Conservation (phyloP, 2,329 filamentous ascomycete species). For the Paracoccidioides brasiliensis region DNA sequence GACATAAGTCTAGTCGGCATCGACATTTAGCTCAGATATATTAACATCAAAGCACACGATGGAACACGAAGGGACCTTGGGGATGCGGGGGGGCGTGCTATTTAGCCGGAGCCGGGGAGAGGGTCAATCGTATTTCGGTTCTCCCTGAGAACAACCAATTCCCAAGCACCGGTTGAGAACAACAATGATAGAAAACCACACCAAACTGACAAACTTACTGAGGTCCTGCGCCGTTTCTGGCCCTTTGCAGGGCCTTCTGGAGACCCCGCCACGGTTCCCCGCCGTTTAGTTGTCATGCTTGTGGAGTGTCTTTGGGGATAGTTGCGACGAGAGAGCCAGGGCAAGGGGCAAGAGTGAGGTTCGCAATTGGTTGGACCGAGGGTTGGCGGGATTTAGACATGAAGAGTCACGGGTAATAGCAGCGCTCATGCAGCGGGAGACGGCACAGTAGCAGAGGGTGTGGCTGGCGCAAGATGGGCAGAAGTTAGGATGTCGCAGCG, state of each 20-base stretch:
- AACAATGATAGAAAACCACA: background rate
- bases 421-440: background rate
- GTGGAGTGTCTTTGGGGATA: constrained; percentile 4
- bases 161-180: background rate
- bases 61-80: background rate
- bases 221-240: constrained; percentile 11
- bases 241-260: constrained; percentile 8
- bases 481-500: constrained; percentile 4
- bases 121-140: background rate
- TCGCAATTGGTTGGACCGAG: background rate
- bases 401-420: background rate
- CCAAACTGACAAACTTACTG: constrained; percentile 6
- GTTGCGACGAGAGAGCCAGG: background rate
- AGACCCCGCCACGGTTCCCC: constrained; percentile 37
- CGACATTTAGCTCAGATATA: background rate
- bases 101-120: background rate
- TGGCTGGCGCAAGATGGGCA: constrained; percentile 13
- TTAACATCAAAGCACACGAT: background rate
- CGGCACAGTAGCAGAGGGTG: constrained; percentile 17
- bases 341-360: background rate
- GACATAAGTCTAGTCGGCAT: constrained; percentile 13
- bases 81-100: background rate
- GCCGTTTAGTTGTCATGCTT: constrained; percentile 18
- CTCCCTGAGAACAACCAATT: background rate
- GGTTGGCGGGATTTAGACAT: background rate